Conservation (phyloP, 129 eudicot species). For the Sambucus nigra region DNA sequence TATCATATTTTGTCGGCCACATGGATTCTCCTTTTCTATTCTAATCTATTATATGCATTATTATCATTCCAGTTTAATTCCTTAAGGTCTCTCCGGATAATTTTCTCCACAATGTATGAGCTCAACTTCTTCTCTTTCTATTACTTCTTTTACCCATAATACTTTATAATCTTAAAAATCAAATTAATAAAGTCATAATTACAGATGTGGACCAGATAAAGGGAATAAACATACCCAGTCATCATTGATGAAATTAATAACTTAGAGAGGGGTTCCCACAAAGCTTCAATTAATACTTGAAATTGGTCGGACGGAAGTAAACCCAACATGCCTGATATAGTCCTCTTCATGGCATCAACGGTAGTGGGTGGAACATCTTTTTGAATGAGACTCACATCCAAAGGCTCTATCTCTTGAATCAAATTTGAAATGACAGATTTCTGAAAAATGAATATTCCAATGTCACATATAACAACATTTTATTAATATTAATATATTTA, state of each 20-base stretch:
- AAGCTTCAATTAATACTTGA: slow-evolving; percentile 79
- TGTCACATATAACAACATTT: neutral
- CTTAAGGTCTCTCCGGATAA: too few species aligned
- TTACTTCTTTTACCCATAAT: neutral
- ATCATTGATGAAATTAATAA: slow-evolving; percentile 77
- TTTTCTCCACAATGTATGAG: too few species aligned
- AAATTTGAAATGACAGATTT: slow-evolving; percentile 53
- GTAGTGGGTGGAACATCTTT: slow-evolving; percentile 87
- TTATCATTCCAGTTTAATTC: too few species aligned
- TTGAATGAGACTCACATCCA: slow-evolving; percentile 86
- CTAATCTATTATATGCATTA: too few species aligned
- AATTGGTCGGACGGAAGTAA: slow-evolving; percentile 92
- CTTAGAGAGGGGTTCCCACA: slow-evolving; percentile 92
- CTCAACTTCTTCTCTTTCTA: too few species aligned
- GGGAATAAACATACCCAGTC: slow-evolving; percentile 58
- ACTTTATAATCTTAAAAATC: neutral
- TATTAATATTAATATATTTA: neutral
- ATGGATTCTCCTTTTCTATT: too few species aligned
- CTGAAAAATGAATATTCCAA: slow-evolving; percentile 25
- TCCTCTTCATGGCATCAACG: slow-evolving; percentile 94
- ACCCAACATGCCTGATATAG: slow-evolving; percentile 93
- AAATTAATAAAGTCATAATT: neutral
- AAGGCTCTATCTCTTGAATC: slow-evolving; percentile 88
- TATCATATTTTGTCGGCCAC: too few species aligned
- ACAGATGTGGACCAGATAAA: too few species aligned